phyloP scores from a whole-genome alignment of 2,329 filamentous ascomycete genomes.

The Sporothrix phasma region DNA sequence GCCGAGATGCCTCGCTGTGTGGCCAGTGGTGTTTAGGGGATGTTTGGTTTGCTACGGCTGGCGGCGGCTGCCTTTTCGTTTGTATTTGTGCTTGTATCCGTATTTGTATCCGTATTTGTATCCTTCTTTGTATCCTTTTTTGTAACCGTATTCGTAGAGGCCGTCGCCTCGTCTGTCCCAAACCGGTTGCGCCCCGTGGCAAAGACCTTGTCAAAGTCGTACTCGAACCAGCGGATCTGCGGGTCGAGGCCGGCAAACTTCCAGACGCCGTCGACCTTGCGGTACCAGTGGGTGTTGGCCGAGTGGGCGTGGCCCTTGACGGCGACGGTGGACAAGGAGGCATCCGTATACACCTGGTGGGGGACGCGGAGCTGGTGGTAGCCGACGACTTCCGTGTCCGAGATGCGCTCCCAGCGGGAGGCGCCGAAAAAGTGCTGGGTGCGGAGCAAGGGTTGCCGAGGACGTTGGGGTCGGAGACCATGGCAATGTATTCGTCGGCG shows the following conservation, averaged over 20 bases:
- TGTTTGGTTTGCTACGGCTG: no score
- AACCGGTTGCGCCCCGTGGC: conserved; percentile 20
- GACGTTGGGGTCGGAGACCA: conserved; percentile 47
- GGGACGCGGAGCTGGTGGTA: conserved; percentile 52
- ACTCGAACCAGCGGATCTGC: conserved; percentile 47
- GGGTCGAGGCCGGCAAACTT: conserved; percentile 50
- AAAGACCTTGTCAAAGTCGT: conserved; percentile 35
- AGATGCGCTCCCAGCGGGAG: conserved; percentile 47
- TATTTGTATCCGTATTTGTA: no score
- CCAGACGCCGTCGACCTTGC: conserved; percentile 49
- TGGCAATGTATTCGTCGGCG: conserved; percentile 49
- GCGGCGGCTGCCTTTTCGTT: not conserved
- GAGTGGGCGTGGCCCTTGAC: conserved; percentile 53
- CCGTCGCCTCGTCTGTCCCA: not conserved
- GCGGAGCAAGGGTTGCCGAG: conserved; percentile 51
- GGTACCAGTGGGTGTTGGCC: conserved; percentile 48
- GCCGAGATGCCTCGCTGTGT: not conserved
- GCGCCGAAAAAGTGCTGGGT: conserved; percentile 57
- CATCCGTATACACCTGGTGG: conserved; percentile 49
- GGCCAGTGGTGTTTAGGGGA: not conserved
- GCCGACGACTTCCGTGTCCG: conserved; percentile 49
- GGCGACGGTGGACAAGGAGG: conserved; percentile 30
- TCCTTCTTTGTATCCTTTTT: not conserved
- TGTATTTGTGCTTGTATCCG: not conserved
- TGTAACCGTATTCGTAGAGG: not conserved